Evolutionary conservation across 495 filamentous ascomycete species (phyloP).

Genomic region (Penicillium simplicissimum): DNA sequence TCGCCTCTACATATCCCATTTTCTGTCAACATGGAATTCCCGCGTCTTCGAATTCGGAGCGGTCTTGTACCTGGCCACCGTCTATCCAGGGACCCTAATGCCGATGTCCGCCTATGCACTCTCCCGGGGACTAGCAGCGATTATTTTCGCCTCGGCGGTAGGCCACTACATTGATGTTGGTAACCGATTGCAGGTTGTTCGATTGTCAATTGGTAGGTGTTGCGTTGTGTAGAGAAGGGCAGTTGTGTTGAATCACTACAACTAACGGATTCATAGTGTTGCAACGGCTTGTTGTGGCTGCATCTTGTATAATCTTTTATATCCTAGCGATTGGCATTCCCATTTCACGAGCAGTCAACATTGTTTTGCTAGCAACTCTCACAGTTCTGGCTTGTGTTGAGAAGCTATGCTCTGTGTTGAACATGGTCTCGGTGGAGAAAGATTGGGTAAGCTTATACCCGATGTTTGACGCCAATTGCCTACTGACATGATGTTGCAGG

Average conservation of each 20-base stretch:
- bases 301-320: constrained; percentile 20
- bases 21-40: constrained; percentile 66
- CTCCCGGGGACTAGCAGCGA: constrained; percentile 14
- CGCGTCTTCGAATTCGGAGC: constrained; percentile 60
- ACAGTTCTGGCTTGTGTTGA: constrained; percentile 52
- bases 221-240: background rate
- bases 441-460: constrained; percentile 52
- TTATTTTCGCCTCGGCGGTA: constrained; percentile 34
- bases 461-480: background rate
- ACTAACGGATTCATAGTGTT: constrained; percentile 20
- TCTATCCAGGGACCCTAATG: constrained; percentile 50
- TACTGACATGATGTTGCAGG: constrained; percentile 2
- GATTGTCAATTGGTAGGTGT: constrained; percentile 42
- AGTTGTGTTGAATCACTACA: background rate
- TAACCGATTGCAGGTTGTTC: constrained; percentile 46
- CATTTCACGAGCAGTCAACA: background rate
- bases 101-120: constrained; percentile 28
- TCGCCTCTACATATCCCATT: constrained; percentile 53
- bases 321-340: background rate
- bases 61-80: constrained; percentile 54
- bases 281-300: constrained; percentile 22
- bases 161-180: constrained; percentile 40
- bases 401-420: constrained; percentile 49
- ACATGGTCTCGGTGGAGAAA: constrained; percentile 57
- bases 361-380: constrained; percentile 27